Percentiles rank a stretch among this genome's conserved stretches.
Conservation (phyloP, 305 asterid species). For the Fraxinus baroniana region DNA sequence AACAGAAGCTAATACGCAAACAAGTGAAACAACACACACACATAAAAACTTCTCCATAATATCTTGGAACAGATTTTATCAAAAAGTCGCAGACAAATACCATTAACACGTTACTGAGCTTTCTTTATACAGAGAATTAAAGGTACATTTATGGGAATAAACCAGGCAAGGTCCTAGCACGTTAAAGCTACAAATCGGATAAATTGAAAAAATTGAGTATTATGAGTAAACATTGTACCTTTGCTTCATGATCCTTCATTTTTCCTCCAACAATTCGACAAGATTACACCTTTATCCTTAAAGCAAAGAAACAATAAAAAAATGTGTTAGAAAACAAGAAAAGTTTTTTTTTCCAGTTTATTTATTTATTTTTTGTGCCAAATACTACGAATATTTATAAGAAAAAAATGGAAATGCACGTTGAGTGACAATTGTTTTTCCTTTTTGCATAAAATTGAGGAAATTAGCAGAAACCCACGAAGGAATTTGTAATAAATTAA, state of each 20-base stretch:
- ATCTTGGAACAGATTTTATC: not conserved
- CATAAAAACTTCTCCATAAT: not conserved
- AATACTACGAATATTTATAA: not conserved
- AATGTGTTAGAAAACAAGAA: not conserved
- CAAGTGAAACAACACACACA: not conserved
- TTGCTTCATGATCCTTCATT: slow-evolving; percentile 46
- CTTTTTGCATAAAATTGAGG: not conserved
- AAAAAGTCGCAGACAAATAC: not conserved
- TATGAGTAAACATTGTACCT: slow-evolving; percentile 27
- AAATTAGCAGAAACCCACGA: not conserved
- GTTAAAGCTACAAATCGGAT: not conserved
- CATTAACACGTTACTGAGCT: not conserved
- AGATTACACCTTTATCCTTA: not conserved
- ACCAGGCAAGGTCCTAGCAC: not conserved
- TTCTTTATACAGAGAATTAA: not conserved
- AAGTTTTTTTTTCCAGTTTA: not conserved
- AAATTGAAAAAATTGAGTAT: not conserved
- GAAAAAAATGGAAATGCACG: not conserved
- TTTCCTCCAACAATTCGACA: slow-evolving; percentile 2
- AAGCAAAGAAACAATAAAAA: not conserved
- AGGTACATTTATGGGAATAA: not conserved
- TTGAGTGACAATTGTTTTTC: not conserved
- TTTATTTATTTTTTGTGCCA: not conserved
- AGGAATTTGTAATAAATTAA: not conserved
- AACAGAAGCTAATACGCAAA: not conserved